Percentiles rank a stretch among this genome's conserved stretches.
phyloP scores from a whole-genome alignment of 805 yeast species.

The Clavispora phyllophila region DNA sequence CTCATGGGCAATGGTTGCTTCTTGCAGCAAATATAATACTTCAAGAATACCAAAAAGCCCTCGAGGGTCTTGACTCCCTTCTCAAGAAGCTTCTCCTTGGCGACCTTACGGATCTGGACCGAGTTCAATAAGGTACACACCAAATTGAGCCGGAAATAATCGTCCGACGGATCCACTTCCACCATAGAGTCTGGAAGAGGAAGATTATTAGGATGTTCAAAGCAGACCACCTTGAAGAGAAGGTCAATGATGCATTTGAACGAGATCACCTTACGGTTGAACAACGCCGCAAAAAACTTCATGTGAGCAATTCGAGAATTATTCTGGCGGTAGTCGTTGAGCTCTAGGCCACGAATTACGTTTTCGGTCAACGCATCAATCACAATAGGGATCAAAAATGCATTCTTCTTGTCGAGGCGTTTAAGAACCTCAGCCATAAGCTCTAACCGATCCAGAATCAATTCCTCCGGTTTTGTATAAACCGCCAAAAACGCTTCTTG shows the following conservation, averaged over 20 bases:
- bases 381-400: slow-evolving; percentile 38
- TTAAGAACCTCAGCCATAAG: slow-evolving; percentile 45
- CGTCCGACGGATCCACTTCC: slow-evolving; percentile 56
- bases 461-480: slow-evolving; percentile 56
- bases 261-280: slow-evolving; percentile 43
- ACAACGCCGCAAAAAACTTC: slow-evolving; percentile 55
- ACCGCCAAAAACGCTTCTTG: slow-evolving; percentile 28
- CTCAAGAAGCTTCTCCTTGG: slow-evolving; percentile 2
- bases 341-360: slow-evolving; percentile 62
- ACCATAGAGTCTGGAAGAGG: slow-evolving; percentile 46
- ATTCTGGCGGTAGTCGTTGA: slow-evolving; percentile 53
- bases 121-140: slow-evolving; percentile 24
- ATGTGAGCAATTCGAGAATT: slow-evolving; percentile 59
- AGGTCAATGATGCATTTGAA: slow-evolving; percentile 45
- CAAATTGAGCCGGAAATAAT: slow-evolving; percentile 68
- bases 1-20: slow-evolving; percentile 60
- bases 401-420: slow-evolving; percentile 23
- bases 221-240: slow-evolving; percentile 52
- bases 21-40: slow-evolving; percentile 66
- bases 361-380: slow-evolving; percentile 64
- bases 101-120: slow-evolving; percentile 10
- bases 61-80: slow-evolving; percentile 14
- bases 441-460: slow-evolving; percentile 53
- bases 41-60: slow-evolving; percentile 54
- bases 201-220: slow-evolving; percentile 58